Conservation (phyloP, 805 yeast genomes). For the Cyberlindnera xylosilytica region DNA sequence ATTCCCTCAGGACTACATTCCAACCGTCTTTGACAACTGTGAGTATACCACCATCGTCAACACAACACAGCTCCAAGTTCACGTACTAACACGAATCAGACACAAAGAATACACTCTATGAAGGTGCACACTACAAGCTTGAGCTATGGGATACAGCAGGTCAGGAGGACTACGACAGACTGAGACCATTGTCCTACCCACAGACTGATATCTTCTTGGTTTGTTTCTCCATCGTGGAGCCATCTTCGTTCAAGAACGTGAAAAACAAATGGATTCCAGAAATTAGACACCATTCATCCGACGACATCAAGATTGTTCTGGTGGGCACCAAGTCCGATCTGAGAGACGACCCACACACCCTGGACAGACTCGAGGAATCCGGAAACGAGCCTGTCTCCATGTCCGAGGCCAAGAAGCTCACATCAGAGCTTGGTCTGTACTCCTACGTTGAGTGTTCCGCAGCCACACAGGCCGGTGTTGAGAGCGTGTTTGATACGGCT, state of each 20-base stretch:
- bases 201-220: slow-evolving; percentile 86
- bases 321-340: slow-evolving; percentile 90
- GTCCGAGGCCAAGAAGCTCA: slow-evolving; percentile 62
- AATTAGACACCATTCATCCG: slow-evolving; percentile 77
- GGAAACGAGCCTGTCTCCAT: slow-evolving; percentile 59
- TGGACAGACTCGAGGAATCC: slow-evolving; percentile 57
- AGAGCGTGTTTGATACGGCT: slow-evolving; percentile 80
- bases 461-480: slow-evolving; percentile 82
- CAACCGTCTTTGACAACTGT: slow-evolving; percentile 88
- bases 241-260: slow-evolving; percentile 76
- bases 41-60: slow-evolving; percentile 1
- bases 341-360: slow-evolving; percentile 75
- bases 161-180: slow-evolving; percentile 85
- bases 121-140: slow-evolving; percentile 75
- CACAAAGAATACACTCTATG: slow-evolving; percentile 80
- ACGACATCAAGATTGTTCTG: slow-evolving; percentile 61
- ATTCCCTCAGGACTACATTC: slow-evolving; percentile 90
- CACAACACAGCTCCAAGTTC: too few relatives aligned
- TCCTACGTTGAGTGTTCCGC: slow-evolving; percentile 88
- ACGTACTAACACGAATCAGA: slow-evolving; percentile 28
- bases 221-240: slow-evolving; percentile 82
- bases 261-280: slow-evolving; percentile 85
- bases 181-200: slow-evolving; percentile 87
- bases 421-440: slow-evolving; percentile 68
- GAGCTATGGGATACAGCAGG: slow-evolving; percentile 98